phyloP scores from a whole-genome alignment of 179 eudicot genomes.

The Beta lomatogona region DNA sequence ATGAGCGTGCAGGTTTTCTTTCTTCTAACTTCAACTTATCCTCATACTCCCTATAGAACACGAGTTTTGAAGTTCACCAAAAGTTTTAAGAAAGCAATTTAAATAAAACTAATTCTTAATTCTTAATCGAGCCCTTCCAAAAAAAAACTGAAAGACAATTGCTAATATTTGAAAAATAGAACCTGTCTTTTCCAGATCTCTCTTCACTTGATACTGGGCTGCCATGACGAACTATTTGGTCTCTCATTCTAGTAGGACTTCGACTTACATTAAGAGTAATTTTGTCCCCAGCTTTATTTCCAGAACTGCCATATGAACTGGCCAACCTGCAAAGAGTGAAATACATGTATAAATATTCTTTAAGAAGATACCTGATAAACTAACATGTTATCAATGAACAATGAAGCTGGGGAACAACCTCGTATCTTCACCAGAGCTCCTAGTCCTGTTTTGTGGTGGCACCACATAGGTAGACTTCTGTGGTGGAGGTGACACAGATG shows the following conservation, averaged over 20 bases:
- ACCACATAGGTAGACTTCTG: conserved; percentile 34
- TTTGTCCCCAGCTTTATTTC: conserved; percentile 32
- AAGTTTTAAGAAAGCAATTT: conserved; percentile 1
- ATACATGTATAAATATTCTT: background rate
- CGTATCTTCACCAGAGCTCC: conserved; percentile 50
- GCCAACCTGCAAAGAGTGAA: conserved; percentile 35
- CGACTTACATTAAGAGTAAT: conserved; percentile 36
- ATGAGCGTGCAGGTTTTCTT: conserved; percentile 31
- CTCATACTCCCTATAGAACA: conserved; percentile 42
- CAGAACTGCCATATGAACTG: conserved; percentile 43
- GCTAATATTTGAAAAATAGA: conserved; percentile 10
- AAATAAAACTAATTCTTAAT: too few species aligned
- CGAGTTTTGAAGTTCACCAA: background rate
- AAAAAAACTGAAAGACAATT: background rate
- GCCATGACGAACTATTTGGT: conserved; percentile 37
- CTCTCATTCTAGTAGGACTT: conserved; percentile 49
- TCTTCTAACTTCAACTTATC: conserved; percentile 39
- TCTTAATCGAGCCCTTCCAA: background rate
- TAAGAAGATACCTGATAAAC: background rate
- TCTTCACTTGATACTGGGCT: conserved; percentile 35
- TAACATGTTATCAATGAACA: background rate
- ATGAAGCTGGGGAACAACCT: conserved; percentile 34
- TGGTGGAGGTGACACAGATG: conserved; percentile 51
- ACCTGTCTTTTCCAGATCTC: conserved; percentile 49
- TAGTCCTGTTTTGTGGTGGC: conserved; percentile 40